A percentile compares a stretch with the other conserved stretches of the same genome.
These are phyloP conservation scores for Carex pumila DNA, from an alignment of 176 grass and related monocot genomes.

Conservation along the genomic window DNA sequence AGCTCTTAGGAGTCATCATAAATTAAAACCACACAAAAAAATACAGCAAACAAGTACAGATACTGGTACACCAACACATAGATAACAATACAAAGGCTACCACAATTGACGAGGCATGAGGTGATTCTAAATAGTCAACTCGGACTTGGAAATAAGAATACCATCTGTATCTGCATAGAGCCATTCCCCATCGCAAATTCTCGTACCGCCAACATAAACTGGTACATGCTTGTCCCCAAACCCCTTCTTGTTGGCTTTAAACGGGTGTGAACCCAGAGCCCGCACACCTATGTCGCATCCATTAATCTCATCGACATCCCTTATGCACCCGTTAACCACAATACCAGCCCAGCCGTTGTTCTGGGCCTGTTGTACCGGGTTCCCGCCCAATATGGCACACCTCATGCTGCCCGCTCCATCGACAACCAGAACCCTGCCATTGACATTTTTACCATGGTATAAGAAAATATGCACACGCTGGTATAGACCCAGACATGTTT, in stretches of 20 bases:
- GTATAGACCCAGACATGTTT: background rate
- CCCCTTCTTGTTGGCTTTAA: conserved; percentile 87
- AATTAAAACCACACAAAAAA: conserved; percentile 10
- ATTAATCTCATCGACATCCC: conserved; percentile 83
- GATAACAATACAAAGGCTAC: background rate
- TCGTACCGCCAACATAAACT: conserved; percentile 43
- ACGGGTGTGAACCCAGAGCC: conserved; percentile 56
- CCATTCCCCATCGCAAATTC: conserved; percentile 69
- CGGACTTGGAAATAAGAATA: conserved; percentile 49
- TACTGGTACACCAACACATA: background rate
- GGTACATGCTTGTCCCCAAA: conserved; percentile 60
- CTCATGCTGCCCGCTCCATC: conserved; percentile 75
- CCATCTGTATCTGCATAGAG: conserved; percentile 65
- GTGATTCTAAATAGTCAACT: conserved; percentile 36
- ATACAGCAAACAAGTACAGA: background rate
- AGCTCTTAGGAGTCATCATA: background rate
- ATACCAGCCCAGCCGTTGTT: conserved; percentile 85
- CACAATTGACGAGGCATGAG: background rate
- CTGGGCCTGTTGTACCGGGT: conserved; percentile 75
- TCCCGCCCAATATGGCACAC: conserved; percentile 69
- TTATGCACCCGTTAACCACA: conserved; percentile 77
- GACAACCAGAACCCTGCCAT: conserved; percentile 44
- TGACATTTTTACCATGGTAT: background rate
- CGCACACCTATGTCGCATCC: conserved; percentile 79
- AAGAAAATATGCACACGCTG: background rate